Percentiles rank a stretch among this genome's conserved stretches.
These are phyloP conservation scores for Medicago truncatula DNA, from an alignment of 306 rosid genomes.

Conservation along the genomic window DNA sequence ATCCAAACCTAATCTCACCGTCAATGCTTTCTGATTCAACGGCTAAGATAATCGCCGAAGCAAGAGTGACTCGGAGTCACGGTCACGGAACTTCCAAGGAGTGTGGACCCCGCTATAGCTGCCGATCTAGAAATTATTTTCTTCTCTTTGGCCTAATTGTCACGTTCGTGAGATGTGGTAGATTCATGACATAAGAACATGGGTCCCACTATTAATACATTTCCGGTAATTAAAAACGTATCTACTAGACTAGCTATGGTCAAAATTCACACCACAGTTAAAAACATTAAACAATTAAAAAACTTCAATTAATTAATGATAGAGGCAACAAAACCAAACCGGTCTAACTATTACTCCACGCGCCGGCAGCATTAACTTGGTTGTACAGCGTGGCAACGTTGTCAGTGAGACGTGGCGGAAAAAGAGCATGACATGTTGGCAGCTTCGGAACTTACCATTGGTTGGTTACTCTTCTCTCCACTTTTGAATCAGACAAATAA, in stretches of 20 bases:
- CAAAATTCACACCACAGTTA: conserved; percentile 48
- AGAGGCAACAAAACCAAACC: conserved; percentile 34
- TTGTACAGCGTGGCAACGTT: conserved; percentile 56
- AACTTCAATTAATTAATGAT: neutral
- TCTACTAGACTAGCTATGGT: conserved; percentile 40
- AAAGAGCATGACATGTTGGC: conserved; percentile 46
- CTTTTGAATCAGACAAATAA: conserved; percentile 44
- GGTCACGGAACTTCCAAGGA: conserved; percentile 95
- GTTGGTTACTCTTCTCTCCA: conserved; percentile 44
- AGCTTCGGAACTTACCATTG: conserved; percentile 56
- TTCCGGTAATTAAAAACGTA: conserved; percentile 7
- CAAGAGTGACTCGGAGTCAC: conserved; percentile 57
- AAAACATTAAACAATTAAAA: neutral
- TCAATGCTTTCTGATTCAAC: conserved; percentile 36
- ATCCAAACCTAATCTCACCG: conserved; percentile 43
- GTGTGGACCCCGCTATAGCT: conserved; percentile 71
- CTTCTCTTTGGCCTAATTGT: conserved; percentile 79
- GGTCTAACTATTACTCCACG: conserved; percentile 47
- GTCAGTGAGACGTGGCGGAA: conserved; percentile 51
- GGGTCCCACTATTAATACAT: conserved; percentile 55
- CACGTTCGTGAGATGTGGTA: conserved; percentile 80
- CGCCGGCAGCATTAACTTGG: conserved; percentile 46
- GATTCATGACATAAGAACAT: conserved; percentile 55
- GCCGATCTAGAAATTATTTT: conserved; percentile 78
- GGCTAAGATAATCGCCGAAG: conserved; percentile 42